Evolutionary conservation across 345 rosid species (phyloP), one percentile per base, ranked within the genome.

Genomic region (Diplotaxis tenuifolia): DNA sequence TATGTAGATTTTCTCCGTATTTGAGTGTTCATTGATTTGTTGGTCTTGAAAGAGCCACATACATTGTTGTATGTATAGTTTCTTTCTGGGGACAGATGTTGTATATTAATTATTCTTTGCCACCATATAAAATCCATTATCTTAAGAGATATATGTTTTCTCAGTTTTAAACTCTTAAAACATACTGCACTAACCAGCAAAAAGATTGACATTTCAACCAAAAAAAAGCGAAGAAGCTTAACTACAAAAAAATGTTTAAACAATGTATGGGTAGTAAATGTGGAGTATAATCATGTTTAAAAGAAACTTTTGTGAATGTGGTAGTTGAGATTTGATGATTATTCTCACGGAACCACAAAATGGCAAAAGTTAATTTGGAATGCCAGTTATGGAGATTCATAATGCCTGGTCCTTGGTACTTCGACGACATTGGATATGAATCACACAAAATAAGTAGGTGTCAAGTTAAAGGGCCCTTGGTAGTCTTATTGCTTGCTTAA

Each of bases 301-400:
- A 74, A 74, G 40, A 47, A 74, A 58, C 31, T 47, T 74, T 58
- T 16, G 61, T 21, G 62, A 59, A 58, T 15, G 72, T 74, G 72
- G 67, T 67, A 11, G 78, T 58, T 74, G 72, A 49, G 72, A 74
- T 14, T 45, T 5, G 78, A 32, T 2, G 54, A 57, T 38, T 59
- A 32, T 58, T 74, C 61, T 66, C 29, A 65, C 71, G 65, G 50
- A 67, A 67, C 67, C 53, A 74, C 78, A 49, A 74, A 31, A 36
- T 4, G 45, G 42, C 60, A 66, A 58, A 57, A 58, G 12, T 66
- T 58, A 22, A 19, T 29, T 70, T 45, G 56, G 74, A 70, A 42
- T 34, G 36, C 54, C 25, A 72, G 27, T 36, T 72, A 50, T 60
- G 29, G 23, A 62, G 55, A 40, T 19, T 54, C 64, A 14, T 53